These are phyloP conservation scores for Odontarrhena argentea DNA, from an alignment of 345 rosid genomes.

Conservation along the genomic window DNA sequence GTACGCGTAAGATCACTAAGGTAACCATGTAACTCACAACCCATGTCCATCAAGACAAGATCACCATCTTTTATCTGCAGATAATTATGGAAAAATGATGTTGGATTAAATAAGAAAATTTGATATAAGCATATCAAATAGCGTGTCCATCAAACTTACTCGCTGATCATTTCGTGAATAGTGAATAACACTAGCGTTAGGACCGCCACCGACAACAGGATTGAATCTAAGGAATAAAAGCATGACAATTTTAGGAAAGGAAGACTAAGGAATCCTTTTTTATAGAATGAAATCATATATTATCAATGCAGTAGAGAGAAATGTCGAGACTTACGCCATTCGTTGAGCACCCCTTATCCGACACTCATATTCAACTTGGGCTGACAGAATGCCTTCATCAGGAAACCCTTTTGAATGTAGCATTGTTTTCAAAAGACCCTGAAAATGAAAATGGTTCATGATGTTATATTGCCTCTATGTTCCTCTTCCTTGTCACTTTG, in stretches of 20 bases:
- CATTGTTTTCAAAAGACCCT: slow-evolving; percentile 94
- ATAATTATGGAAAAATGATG: slow-evolving; percentile 10
- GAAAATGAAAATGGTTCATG: slow-evolving; percentile 29
- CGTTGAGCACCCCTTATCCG: slow-evolving; percentile 92
- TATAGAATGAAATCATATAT: neutral
- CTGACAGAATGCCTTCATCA: slow-evolving; percentile 71
- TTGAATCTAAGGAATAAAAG: slow-evolving; percentile 59
- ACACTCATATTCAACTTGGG: slow-evolving; percentile 92
- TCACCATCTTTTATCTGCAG: slow-evolving; percentile 79
- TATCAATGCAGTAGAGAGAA: slow-evolving; percentile 4
- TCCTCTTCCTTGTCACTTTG: neutral
- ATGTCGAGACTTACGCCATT: slow-evolving; percentile 76
- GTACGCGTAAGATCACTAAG: slow-evolving; percentile 96
- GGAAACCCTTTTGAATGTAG: slow-evolving; percentile 77
- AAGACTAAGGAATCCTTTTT: neutral
- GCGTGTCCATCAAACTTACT: slow-evolving; percentile 48
- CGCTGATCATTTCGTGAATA: slow-evolving; percentile 92
- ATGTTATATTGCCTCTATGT: neutral
- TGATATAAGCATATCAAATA: slow-evolving; percentile 3
- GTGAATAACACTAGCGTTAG: slow-evolving; percentile 87
- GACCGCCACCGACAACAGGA: slow-evolving; percentile 96
- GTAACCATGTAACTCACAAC: slow-evolving; percentile 96
- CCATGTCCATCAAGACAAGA: slow-evolving; percentile 96
- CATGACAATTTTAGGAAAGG: neutral
- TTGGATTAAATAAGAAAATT: slow-evolving; percentile 27